Evolutionary conservation across 441 rosid species (phyloP).

Genomic region (Adansonia gregorii): DNA sequence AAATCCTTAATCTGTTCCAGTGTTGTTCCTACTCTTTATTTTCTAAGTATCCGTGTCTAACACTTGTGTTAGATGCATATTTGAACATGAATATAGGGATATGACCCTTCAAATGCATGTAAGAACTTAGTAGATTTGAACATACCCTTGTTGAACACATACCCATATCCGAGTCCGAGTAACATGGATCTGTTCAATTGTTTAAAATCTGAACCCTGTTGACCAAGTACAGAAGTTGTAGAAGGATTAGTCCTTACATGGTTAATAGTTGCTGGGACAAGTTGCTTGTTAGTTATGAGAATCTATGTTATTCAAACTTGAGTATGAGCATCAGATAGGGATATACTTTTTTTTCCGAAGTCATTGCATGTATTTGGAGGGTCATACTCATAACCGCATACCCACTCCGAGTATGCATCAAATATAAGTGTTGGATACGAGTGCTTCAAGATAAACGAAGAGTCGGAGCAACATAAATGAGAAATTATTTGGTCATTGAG

Average conservation of each 20-base stretch:
- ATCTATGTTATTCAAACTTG: not conserved
- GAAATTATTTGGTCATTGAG: not conserved
- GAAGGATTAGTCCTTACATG: not conserved
- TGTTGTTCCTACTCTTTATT: too few species aligned
- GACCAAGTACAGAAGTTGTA: not conserved
- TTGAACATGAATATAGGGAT: too few species aligned
- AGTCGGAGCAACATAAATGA: not conserved
- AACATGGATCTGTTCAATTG: not conserved
- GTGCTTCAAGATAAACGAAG: not conserved
- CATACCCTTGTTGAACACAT: too few species aligned
- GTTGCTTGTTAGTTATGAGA: not conserved
- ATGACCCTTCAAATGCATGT: too few species aligned
- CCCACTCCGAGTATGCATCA: not conserved
- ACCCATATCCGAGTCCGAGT: too few species aligned
- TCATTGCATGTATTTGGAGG: not conserved
- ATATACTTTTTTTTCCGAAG: not conserved
- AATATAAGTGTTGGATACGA: not conserved
- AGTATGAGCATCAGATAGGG: not conserved
- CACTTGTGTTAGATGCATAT: too few species aligned
- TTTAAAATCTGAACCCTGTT: not conserved
- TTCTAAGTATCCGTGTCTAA: too few species aligned
- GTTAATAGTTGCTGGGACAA: not conserved
- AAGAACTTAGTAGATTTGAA: too few species aligned
- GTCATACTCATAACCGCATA: not conserved
- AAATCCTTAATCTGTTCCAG: not conserved